Evolutionary conservation across 208 protist species (phyloP).

Genomic region (Crithidia bombi): DNA sequence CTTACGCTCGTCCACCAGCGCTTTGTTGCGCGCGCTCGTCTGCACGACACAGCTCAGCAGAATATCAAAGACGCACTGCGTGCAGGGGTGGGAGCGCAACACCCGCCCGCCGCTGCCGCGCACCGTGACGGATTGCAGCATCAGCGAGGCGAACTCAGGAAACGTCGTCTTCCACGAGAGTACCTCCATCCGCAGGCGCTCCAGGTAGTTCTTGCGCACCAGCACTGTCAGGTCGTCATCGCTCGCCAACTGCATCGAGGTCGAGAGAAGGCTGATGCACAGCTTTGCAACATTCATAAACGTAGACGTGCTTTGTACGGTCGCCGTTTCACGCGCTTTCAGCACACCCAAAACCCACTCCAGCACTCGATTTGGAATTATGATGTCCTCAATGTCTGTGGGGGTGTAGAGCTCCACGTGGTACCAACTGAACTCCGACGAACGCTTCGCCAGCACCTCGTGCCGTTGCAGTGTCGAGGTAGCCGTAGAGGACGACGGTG

Average conservation of each 20-base stretch:
- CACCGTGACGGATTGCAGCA: conserved; percentile 69
- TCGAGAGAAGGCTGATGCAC: conserved; percentile 66
- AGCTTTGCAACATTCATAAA: conserved; percentile 63
- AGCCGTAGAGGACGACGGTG: conserved; percentile 11
- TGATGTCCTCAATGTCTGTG: conserved; percentile 27
- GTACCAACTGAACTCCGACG: conserved; percentile 30
- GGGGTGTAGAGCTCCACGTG: conserved; percentile 33
- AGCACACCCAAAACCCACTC: conserved; percentile 40
- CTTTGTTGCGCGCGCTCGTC: conserved; percentile 14
- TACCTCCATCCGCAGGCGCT: conserved; percentile 51
- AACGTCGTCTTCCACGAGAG: conserved; percentile 61
- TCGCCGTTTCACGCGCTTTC: conserved; percentile 23
- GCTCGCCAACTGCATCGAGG: conserved; percentile 63
- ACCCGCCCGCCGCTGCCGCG: conserved; percentile 48
- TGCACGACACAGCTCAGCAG: conserved; percentile 64
- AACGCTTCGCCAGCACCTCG: conserved; percentile 31
- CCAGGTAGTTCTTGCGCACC: conserved; percentile 44
- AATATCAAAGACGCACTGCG: conserved; percentile 68
- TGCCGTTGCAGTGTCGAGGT: conserved; percentile 16
- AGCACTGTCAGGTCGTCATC: conserved; percentile 57
- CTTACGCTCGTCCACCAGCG: not conserved
- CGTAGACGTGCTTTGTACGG: conserved; percentile 17
- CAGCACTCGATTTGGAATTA: conserved; percentile 23
- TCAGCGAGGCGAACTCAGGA: conserved; percentile 54
- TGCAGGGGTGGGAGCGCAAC: conserved; percentile 67